Conservation (phyloP, 164 flowering plant genomes). For the Warburgia ugandensis region DNA sequence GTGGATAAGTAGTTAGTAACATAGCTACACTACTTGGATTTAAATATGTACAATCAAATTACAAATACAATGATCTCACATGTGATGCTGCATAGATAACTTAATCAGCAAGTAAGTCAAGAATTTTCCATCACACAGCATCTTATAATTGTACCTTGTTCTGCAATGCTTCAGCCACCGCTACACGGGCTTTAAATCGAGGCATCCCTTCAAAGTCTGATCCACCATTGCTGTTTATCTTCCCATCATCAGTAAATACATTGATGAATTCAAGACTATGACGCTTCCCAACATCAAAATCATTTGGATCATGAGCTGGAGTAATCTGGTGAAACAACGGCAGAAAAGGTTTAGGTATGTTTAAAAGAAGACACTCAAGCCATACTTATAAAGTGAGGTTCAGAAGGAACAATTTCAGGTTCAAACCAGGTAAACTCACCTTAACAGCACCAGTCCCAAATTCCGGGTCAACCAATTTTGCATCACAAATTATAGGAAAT, state of each 20-base stretch:
- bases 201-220: constrained; percentile 78
- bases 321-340: constrained; percentile 58
- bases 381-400: no score
- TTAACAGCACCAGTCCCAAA: constrained; percentile 99
- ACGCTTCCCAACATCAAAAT: constrained; percentile 95
- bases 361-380: no score
- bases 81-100: no score
- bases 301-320: constrained; percentile 98
- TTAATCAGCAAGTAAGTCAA: no score
- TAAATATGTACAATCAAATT: no score
- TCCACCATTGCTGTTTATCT: constrained; percentile 82
- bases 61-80: no score
- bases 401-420: no score
- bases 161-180: constrained; percentile 58
- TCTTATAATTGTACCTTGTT: constrained; percentile 41
- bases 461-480: constrained; percentile 67
- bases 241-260: constrained; percentile 93
- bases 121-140: no score
- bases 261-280: constrained; percentile 78
- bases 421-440: no score
- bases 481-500: constrained; percentile 82
- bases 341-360: neutral
- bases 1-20: no score
- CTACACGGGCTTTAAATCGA: constrained; percentile 84
- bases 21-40: no score